Base-by-base conservation (phyloP, 2,329 filamentous ascomycete genomes). In the Neofusicoccum parvum region DNA sequence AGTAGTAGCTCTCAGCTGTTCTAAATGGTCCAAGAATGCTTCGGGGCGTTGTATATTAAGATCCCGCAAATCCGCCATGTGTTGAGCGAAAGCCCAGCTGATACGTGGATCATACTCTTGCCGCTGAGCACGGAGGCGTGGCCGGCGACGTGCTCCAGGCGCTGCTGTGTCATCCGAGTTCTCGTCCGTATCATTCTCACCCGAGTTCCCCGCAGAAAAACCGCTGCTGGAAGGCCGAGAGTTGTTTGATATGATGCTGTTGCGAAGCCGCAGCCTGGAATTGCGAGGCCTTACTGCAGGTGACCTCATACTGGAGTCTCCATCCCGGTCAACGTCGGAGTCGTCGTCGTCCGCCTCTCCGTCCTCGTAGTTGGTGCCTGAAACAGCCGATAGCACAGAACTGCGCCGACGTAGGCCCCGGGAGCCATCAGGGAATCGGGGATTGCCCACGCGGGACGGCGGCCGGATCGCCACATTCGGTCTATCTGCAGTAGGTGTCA, bases 401-500 rank as follows among this genome's bases (percentile, higher is more conserved):
- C 75, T 72, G 72, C 76, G 71, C 69, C 75, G 72, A 56, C 78
- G 76, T 41, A 80, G 71, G 67, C 75, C 76, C 69, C 76, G 76
- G 20, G 75, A 75, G 62, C 74, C 72, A 66, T 77, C 73, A 64
- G 72, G 69, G 62, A 74, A 67, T 67, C 74, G 74, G 65, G 72
- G 58, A 59, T 74, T 75, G 62, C 73, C 75, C 59, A 71, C 70
- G 68, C 77, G 76, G 50, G 77, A 79, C 63, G 76, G 75, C 43
- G 77, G 77, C 60, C 76, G 76, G 65, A 78, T 78, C 37, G 74
- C 71, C 70, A 73, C 74, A 67, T 74, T 77, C 75, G 75, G 76
- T 74, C 76, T 76, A 80, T 79, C 78, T 80, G 78, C 75, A 79
- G 76, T 78, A 79, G 78, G 77, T 77, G 78, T 80, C 77, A 80